Evolutionary conservation across 345 rosid genomes (phyloP).

Genomic region (Clausena lansium): DNA sequence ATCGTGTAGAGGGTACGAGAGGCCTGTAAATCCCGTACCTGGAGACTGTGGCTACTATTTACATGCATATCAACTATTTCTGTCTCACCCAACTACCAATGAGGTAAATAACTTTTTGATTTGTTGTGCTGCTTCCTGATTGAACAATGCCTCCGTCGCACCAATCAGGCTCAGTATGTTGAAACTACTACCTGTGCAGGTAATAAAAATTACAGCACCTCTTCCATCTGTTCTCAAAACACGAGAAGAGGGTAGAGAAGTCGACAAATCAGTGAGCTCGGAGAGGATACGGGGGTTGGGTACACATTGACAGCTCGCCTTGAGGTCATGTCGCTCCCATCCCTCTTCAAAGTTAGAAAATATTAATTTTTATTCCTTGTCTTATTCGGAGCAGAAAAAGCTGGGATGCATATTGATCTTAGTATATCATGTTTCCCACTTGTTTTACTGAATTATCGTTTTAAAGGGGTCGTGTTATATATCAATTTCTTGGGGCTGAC

Average conservation of each 20-base stretch:
- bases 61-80: conserved; percentile 69
- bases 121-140: neutral
- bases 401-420: neutral
- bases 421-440: neutral
- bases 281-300: too few species aligned
- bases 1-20: conserved; percentile 61
- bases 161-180: neutral
- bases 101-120: conserved; percentile 41
- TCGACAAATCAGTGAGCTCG: neutral
- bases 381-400: too few species aligned
- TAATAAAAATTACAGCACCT: neutral
- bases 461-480: too few species aligned
- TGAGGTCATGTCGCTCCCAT: too few species aligned
- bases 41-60: conserved; percentile 87
- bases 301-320: too few species aligned
- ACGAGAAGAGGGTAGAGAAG: too few species aligned
- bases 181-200: neutral
- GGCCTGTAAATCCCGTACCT: conserved; percentile 67
- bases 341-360: too few species aligned
- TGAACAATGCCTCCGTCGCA: neutral
- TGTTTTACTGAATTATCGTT: neutral
- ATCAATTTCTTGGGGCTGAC: too few species aligned
- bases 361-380: too few species aligned
- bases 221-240: neutral
- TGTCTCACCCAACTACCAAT: conserved; percentile 50